A percentile compares a stretch with the other conserved stretches of the same genome.
phyloP scores from a whole-genome alignment of 2,329 filamentous ascomycete genomes.

The Thermothelomyces thermophilus region DNA sequence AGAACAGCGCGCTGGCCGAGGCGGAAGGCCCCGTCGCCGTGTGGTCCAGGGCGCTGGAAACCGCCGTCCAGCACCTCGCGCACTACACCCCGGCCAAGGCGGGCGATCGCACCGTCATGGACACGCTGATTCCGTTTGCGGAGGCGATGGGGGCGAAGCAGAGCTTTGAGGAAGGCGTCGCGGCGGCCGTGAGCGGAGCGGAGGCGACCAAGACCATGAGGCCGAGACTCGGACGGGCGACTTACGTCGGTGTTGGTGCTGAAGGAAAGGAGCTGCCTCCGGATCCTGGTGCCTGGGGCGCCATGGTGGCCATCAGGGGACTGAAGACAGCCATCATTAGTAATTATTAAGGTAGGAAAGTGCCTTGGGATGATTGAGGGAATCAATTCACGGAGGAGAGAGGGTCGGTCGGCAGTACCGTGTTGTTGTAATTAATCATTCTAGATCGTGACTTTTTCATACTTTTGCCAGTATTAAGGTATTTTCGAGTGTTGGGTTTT shows the following conservation, averaged over 20 bases:
- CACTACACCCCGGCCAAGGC: slow-evolving; percentile 50
- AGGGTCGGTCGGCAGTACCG: no score
- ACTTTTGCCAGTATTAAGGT: no score
- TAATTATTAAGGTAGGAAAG: no score
- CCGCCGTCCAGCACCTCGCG: slow-evolving; percentile 40
- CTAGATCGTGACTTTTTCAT: no score
- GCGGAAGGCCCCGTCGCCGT: slow-evolving; percentile 31
- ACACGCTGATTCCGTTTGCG: slow-evolving; percentile 49
- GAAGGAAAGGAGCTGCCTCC: slow-evolving; percentile 50
- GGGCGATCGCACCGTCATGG: slow-evolving; percentile 53
- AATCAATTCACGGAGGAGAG: no score
- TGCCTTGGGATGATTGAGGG: no score
- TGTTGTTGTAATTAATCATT: no score
- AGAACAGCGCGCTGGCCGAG: slow-evolving; percentile 22
- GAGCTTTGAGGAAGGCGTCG: slow-evolving; percentile 49
- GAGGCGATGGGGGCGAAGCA: slow-evolving; percentile 39
- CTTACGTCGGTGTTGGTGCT: slow-evolving; percentile 56
- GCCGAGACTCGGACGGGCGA: slow-evolving; percentile 59
- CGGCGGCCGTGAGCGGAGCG: slow-evolving; percentile 53
- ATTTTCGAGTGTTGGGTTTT: no score
- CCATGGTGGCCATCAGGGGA: slow-evolving; percentile 43
- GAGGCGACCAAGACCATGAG: slow-evolving; percentile 59
- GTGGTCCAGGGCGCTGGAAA: slow-evolving; percentile 38
- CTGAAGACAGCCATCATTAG: slow-evolving; percentile 12
- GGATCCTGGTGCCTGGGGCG: slow-evolving; percentile 65